Evolutionary conservation across 495 filamentous ascomycete species (phyloP).

Genomic region (Zalerion maritima): DNA sequence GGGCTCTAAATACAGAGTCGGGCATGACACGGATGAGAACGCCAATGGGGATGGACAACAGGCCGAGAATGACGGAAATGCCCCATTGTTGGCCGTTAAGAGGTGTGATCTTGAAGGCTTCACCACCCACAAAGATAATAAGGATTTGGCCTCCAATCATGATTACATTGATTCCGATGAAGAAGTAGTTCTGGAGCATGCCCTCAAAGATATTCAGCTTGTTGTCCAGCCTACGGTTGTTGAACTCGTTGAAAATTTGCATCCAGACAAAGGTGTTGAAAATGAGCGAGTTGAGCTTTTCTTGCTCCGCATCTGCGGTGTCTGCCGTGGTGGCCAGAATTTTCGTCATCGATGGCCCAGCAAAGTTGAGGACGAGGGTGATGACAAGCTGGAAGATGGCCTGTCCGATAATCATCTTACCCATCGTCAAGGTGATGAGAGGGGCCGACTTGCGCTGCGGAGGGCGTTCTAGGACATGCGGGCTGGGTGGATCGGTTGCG

Average conservation of each 20-base stretch:
- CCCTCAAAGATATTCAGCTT: constrained; percentile 83
- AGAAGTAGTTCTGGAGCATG: constrained; percentile 64
- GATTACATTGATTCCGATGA: constrained; percentile 64
- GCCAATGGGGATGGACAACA: constrained; percentile 55
- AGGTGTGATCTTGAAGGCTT: constrained; percentile 47
- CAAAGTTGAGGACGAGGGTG: constrained; percentile 64
- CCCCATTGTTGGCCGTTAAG: constrained; percentile 60
- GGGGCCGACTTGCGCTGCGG: constrained; percentile 65
- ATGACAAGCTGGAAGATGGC: constrained; percentile 71
- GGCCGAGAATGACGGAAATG: constrained; percentile 55
- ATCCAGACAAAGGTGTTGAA: constrained; percentile 94
- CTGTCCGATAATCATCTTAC: constrained; percentile 90
- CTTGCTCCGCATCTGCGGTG: constrained; percentile 9
- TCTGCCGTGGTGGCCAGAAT: constrained; percentile 44
- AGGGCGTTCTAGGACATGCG: constrained; percentile 52
- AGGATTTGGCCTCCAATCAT: constrained; percentile 72
- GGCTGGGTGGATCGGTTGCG: constrained; percentile 67
- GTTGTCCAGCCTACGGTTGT: constrained; percentile 74
- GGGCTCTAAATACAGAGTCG: too few species aligned
- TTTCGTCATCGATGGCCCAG: constrained; percentile 37
- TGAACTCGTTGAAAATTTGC: constrained; percentile 87
- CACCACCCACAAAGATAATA: constrained; percentile 65
- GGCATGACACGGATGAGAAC: constrained; percentile 61
- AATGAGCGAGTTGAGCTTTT: constrained; percentile 49
- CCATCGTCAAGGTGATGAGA: constrained; percentile 69